Base-by-base conservation (phyloP, 805 yeast species). In the Ogataea pilisensis region DNA sequence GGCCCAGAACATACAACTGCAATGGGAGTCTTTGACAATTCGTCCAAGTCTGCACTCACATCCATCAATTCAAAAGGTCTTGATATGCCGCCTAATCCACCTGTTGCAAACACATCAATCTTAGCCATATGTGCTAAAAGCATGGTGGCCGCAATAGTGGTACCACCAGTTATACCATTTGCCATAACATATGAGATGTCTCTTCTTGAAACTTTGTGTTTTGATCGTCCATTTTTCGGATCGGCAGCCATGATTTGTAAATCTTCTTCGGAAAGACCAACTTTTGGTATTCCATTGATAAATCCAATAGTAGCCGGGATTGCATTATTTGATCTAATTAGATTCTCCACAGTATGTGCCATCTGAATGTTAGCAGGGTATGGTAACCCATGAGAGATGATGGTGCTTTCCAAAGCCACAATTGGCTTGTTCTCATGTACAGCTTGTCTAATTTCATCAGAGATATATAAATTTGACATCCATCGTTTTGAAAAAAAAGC, bases 1-100 rank as follows among this genome's bases (percentile, higher is more conserved):
- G 96, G 95, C 0, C 96, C 96, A 7, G 95, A 81, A 58, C 96
- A 88, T 8, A 88, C 90, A n/a, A 88, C 96, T 0, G 88, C 80
- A 1, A 88, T 88, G 0, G 90, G 86, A 0, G 95, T 89, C 42
- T 80, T 70, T 1, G 89, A 82, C 39, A 89, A 68, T 56, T 88
- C 96, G 37, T 87, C 90, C 46, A 88, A 71, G 61, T 88, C 96
- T 2, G 95, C 95, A 52, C 90, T 80, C 19, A 88, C 69, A 60
- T 88, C 96, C 80, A 86, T 74, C 22, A 63, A 49, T 41, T 84
- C 83, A 17, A 85, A 91, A 7, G 84, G 85, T 41, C 86, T 72
- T 53, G 88, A 95, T 9, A 87, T 95, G 17, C 96, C 96, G 17
- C 96, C 96, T 16, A 88, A 69, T 1, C 96, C 96, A 25, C 96